Percentiles rank a stretch among this genome's conserved stretches.
These are phyloP conservation scores for Heliamphora pulchella DNA, from an alignment of 179 eudicot species.

Conservation along the genomic window DNA sequence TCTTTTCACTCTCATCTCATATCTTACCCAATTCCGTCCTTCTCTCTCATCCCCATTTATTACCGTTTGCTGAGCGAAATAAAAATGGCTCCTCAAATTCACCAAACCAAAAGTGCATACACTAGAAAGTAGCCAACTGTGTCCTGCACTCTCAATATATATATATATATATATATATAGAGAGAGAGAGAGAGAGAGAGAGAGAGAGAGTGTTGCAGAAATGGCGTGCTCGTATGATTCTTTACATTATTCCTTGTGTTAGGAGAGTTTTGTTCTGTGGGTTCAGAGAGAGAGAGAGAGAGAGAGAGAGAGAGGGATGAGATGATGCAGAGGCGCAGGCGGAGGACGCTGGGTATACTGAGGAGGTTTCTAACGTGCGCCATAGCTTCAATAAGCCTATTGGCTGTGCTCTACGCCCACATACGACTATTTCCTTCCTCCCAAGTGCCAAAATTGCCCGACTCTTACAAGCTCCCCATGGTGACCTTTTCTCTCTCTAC, in stretches of 20 bases:
- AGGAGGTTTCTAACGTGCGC: slow-evolving; percentile 57
- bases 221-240: not conserved
- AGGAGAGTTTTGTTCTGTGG: too few species aligned
- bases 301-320: slow-evolving; percentile 10
- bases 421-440: slow-evolving; percentile 33
- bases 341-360: slow-evolving; percentile 36
- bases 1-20: not conserved
- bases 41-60: not conserved
- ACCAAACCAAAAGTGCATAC: not conserved
- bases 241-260: too few species aligned
- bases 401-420: slow-evolving; percentile 55
- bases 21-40: not conserved
- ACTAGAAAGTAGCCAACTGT: not conserved
- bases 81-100: not conserved
- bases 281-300: not conserved
- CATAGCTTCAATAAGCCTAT: slow-evolving; percentile 43
- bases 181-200: not conserved
- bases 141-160: not conserved
- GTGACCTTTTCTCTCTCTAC: slow-evolving; percentile 25
- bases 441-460: slow-evolving; percentile 40
- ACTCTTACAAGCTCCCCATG: slow-evolving; percentile 52
- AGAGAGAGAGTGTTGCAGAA: too few species aligned
- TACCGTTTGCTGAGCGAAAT: not conserved
- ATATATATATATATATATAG: not conserved
- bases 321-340: slow-evolving; percentile 34